Evolutionary conservation across 1,284 basidiomycete species (phyloP), one percentile per base, ranked within the genome.

Genomic region (Xerocomus alliaceus): DNA sequence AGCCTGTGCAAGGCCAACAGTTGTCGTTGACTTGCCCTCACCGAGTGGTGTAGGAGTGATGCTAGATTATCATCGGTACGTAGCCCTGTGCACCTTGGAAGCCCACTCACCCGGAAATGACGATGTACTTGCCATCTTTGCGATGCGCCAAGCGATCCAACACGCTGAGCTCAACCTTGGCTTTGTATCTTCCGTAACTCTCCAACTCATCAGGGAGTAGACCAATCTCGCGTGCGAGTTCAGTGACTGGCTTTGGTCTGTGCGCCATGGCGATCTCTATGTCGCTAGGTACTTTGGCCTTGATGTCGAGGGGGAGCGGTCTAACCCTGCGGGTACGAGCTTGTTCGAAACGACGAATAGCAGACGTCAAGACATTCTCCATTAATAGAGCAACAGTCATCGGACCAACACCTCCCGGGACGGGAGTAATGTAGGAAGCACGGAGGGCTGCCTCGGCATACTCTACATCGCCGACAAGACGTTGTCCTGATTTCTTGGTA

Each of bases 311-410:
- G 57, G 87, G 87, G 65, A 98, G 86, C 12, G 94, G 94, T 68
- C 85, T 90, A 75, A 97, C 79, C 67, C 85, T 89, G 62, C 88
- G 84, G 24, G 83, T 76, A 54, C 90, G 87, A 42, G 84, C 78
- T 53, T 86, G 81, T 68, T 92, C 85, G 84, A 90, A 95, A 56
- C 89, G 81, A 63, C 93, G 88, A 77, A 94, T 87, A 34, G 97
- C 95, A 56, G 94, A 92, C 65, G 84, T 81, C 66, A 95, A 82
- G 1, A 97, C 97, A 80, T 99, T 99, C 74, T 90, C 87, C 97
- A 99, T 98, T 68, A 99, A 89, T 84, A 98, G 87, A 45, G 97
- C 97, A 63, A 99, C 97, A 12, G 97, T 99, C 97, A 98, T 98
- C 32, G 97, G 97, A 26, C 97, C 97, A 57, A 99, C 97, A 66